Evolutionary conservation across 2,329 filamentous ascomycete genomes (phyloP), one percentile per base, ranked within the genome.

Genomic region (Chaetomium olivaceum): DNA sequence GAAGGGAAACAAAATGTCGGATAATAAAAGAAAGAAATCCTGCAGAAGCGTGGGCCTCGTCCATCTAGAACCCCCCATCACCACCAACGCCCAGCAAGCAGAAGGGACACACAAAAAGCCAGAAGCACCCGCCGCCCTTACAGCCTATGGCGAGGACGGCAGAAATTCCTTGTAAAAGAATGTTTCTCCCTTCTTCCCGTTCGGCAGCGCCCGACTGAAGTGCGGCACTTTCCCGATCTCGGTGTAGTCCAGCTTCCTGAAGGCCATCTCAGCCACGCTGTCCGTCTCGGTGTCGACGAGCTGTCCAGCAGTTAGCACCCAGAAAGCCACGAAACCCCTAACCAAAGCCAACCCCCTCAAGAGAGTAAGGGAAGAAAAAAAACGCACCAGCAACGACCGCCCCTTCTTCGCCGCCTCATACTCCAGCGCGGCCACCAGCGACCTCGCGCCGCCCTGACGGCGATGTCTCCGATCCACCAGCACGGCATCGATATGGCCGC

Each of bases 131-230:
- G 29, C 9, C n/a, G 23, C 29, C 19, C 16, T n/a, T n/a, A 21
- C 33, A 12, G 33, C 33, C 74, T 77, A 69, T 7, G 65, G 72
- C 19, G 66, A 73, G n/a, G 72, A 52, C 4, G 69, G 59, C 12
- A 69, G 25, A 19, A 89, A 76, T 64, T 85, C 80, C 75, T 88
- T 88, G 74, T 87, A 89, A 70, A 87, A 86, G 70, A 87, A 85
- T 0, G 82, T 80, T 61, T 81, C 82, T 67, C 82, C 82, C 68
- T 80, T 81, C 62, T 84, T 74, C 54, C 79, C 80, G 29, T 83
- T 21, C 82, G 83, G 69, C 78, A 82, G 63, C 82, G 76, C 59
- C 79, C 81, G 75, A 83, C 70, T 73, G 64, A 71, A 87, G 54
- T 79, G 79, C 19, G 85, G 85, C 36, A 89, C 80, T 59, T 79